Percentiles rank a stretch among this genome's conserved stretches.
phyloP scores from a whole-genome alignment of 2,329 filamentous ascomycete genomes.

The Fusarium armeniacum region DNA sequence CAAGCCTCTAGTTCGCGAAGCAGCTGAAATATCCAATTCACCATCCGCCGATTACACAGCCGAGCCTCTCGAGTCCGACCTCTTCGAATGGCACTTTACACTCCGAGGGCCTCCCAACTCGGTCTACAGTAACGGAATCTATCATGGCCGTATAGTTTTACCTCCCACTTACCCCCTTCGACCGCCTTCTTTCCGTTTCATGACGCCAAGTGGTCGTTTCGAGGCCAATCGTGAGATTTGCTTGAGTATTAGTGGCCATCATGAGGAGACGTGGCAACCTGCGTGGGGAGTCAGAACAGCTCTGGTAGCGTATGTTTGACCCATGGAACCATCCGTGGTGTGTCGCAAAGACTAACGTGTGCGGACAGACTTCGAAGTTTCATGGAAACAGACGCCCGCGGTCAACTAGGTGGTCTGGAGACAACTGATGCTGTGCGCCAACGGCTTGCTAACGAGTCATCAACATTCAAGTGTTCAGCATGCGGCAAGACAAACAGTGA shows the following conservation, averaged over 20 bases:
- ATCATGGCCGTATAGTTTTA: constrained; percentile 94
- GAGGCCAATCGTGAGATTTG: constrained; percentile 98
- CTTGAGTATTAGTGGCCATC: constrained; percentile 91
- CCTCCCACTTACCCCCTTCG: constrained; percentile 91
- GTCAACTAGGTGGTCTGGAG: constrained; percentile 92
- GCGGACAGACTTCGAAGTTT: constrained; percentile 76
- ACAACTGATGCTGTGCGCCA: constrained; percentile 76
- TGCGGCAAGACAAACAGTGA: constrained; percentile 81
- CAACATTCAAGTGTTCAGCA: constrained; percentile 74
- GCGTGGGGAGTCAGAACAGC: constrained; percentile 97
- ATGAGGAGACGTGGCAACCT: constrained; percentile 99
- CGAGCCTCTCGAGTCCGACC: constrained; percentile 85
- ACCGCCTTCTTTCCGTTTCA: constrained; percentile 94
- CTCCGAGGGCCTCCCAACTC: constrained; percentile 89
- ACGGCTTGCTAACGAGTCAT: constrained; percentile 77
- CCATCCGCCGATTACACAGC: constrained; percentile 90
- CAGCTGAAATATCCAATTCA: constrained; percentile 82
- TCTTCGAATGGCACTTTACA: constrained; percentile 99
- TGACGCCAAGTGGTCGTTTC: constrained; percentile 91
- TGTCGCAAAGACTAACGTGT: constrained; percentile 11
- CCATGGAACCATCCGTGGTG: rapidly evolving
- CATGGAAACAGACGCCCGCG: constrained; percentile 91
- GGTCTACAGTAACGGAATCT: constrained; percentile 84
- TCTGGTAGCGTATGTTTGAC: constrained; percentile 69
- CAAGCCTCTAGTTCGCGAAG: constrained; percentile 78